These are phyloP conservation scores for Rhizophagus prolifer DNA, from an alignment of 192 early-diverging fungal genomes.

Conservation along the genomic window DNA sequence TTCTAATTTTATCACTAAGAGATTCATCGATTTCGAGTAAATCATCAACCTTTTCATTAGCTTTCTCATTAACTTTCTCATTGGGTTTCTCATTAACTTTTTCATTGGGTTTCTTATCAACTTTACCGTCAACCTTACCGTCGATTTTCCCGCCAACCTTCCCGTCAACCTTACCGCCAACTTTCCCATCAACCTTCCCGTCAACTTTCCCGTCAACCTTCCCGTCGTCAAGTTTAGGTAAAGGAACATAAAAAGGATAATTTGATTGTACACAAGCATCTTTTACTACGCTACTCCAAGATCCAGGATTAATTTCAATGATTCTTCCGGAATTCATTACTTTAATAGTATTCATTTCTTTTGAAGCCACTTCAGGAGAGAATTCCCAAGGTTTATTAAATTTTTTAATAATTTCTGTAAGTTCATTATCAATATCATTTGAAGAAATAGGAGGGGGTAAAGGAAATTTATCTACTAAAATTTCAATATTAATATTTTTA, in stretches of 20 bases:
- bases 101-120: background rate
- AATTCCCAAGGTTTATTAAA: background rate
- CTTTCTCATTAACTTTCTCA: too few species aligned
- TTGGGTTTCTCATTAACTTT: background rate
- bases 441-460: background rate
- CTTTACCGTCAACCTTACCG: background rate
- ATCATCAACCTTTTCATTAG: background rate
- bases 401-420: background rate
- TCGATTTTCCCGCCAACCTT: background rate
- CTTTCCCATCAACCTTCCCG: background rate
- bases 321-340: background rate
- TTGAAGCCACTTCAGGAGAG: background rate
- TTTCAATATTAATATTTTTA: background rate
- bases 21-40: background rate
- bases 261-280: conserved; percentile 11
- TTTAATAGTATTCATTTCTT: background rate
- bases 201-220: background rate
- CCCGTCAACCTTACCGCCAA: background rate
- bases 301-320: background rate
- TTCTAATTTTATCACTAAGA: background rate
- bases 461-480: background rate
- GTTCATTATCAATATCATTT: background rate
- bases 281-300: background rate
- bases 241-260: conserved; percentile 5
- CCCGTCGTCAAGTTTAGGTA: background rate